Evolutionary conservation across 1,139 yeast genomes (phyloP).

Genomic region (Pichia sp.): DNA sequence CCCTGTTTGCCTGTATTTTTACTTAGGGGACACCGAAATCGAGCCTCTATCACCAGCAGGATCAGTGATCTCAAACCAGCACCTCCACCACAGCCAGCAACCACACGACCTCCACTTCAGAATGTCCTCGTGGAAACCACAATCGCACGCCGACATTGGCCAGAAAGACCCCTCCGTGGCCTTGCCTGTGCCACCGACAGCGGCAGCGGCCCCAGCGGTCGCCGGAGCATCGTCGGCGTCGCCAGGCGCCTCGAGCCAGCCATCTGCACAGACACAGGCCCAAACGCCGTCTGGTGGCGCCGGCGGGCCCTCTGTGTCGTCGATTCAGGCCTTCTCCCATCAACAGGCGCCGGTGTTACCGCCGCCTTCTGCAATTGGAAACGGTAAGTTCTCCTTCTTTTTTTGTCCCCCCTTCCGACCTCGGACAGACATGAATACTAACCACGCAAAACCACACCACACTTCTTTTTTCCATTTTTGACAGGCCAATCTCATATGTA

Average conservation of each 20-base stretch:
- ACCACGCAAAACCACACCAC: too few species aligned
- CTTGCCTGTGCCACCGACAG: conserved; percentile 4
- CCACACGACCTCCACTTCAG: background rate
- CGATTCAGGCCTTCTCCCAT: conserved; percentile 27
- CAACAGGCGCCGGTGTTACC: conserved; percentile 43
- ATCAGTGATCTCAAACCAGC: background rate
- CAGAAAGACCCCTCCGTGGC: background rate
- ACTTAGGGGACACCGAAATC: background rate
- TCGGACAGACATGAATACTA: background rate
- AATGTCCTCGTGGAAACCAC: conserved; percentile 3
- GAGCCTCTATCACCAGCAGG: too few species aligned
- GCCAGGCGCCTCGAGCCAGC: background rate
- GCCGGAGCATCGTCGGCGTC: background rate
- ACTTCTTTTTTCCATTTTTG: background rate
- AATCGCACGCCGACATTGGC: background rate
- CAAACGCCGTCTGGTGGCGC: background rate
- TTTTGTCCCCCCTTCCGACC: background rate
- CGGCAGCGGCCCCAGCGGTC: too few species aligned
- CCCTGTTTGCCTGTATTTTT: background rate
- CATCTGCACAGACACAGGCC: background rate
- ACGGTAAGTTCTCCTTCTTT: conserved; percentile 10
- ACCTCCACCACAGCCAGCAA: background rate
- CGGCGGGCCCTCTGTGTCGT: background rate
- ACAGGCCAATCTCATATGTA: conserved; percentile 14
- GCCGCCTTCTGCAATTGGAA: conserved; percentile 36